A percentile compares a stretch with the other conserved stretches of the same genome.
Evolutionary conservation across 1,284 basidiomycete genomes (phyloP).

Genomic region (Takashimella koratensis): DNA sequence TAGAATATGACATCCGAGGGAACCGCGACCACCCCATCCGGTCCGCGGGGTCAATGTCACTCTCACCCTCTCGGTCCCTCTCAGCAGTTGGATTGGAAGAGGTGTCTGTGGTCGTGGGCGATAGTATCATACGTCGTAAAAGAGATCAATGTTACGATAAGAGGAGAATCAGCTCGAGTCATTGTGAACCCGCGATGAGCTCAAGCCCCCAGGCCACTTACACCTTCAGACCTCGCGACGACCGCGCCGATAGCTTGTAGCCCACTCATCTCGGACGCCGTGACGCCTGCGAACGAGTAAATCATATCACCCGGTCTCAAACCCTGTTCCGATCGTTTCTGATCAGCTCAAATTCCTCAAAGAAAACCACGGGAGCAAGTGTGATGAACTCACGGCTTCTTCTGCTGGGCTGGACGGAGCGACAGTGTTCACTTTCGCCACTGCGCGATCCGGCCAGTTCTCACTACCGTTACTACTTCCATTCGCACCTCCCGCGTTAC

Average conservation of each 20-base stretch:
- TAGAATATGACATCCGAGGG: constrained; percentile 77
- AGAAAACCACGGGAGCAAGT: no score
- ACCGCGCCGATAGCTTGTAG: constrained; percentile 66
- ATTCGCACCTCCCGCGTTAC: no score
- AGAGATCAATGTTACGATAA: constrained; percentile 3
- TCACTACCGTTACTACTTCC: no score
- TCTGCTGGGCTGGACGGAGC: constrained; percentile 72
- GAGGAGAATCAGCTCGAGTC: neutral
- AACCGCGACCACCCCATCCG: constrained; percentile 73
- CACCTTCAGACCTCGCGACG: constrained; percentile 70
- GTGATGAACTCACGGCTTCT: constrained; percentile 69
- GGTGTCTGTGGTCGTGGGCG: constrained; percentile 50
- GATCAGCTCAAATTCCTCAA: constrained; percentile 6
- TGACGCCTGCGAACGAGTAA: constrained; percentile 66
- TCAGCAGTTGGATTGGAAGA: constrained; percentile 53
- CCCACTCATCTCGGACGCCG: constrained; percentile 38
- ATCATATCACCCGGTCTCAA: constrained; percentile 67
- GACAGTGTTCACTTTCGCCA: constrained; percentile 74
- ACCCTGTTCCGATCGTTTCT: constrained; percentile 53
- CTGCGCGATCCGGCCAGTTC: constrained; percentile 43
- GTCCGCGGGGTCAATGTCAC: constrained; percentile 57
- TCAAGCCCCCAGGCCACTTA: no score
- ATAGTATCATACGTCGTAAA: no score
- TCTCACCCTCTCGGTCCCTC: constrained; percentile 46
- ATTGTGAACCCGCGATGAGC: no score